Evolutionary conservation across 2,329 filamentous ascomycete species (phyloP).

Genomic region (Colletotrichum brevisporum): DNA sequence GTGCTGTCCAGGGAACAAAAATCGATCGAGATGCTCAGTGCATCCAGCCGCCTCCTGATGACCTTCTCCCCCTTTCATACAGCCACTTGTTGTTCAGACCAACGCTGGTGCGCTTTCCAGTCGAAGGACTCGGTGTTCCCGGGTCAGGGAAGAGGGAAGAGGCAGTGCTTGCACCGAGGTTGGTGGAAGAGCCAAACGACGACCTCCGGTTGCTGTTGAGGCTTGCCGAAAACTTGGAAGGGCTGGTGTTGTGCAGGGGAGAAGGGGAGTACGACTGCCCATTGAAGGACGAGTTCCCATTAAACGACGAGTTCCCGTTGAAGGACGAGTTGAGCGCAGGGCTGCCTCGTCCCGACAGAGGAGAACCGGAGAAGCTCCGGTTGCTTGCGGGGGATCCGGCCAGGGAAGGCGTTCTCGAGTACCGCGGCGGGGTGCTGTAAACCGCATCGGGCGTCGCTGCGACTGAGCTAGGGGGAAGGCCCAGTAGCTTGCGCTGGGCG

Average conservation of each 20-base stretch:
- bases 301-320: conserved; percentile 37
- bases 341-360: conserved; percentile 69
- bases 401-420: conserved; percentile 80
- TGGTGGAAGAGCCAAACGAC: conserved; percentile 73
- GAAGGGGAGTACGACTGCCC: conserved; percentile 61
- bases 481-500: conserved; percentile 87
- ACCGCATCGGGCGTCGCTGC: conserved; percentile 75
- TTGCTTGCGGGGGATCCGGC: conserved; percentile 73
- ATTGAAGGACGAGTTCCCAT: no score
- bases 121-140: conserved; percentile 77
- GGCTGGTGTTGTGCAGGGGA: conserved; percentile 59
- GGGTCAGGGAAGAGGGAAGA: conserved; percentile 67
- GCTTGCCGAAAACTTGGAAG: conserved; percentile 73
- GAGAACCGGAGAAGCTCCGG: conserved; percentile 70
- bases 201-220: conserved; percentile 66
- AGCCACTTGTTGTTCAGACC: conserved; percentile 94
- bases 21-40: conserved; percentile 13
- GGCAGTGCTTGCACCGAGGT: conserved; percentile 63
- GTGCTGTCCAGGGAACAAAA: not conserved
- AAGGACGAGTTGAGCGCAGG: conserved; percentile 54
- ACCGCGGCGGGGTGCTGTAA: conserved; percentile 90
- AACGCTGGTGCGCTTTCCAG: conserved; percentile 79
- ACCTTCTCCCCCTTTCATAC: conserved; percentile 83
- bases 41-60: conserved; percentile 51
- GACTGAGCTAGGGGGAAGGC: conserved; percentile 77